Base-by-base conservation (phyloP, 2,329 filamentous ascomycete species). In the Acarospora socialis region DNA sequence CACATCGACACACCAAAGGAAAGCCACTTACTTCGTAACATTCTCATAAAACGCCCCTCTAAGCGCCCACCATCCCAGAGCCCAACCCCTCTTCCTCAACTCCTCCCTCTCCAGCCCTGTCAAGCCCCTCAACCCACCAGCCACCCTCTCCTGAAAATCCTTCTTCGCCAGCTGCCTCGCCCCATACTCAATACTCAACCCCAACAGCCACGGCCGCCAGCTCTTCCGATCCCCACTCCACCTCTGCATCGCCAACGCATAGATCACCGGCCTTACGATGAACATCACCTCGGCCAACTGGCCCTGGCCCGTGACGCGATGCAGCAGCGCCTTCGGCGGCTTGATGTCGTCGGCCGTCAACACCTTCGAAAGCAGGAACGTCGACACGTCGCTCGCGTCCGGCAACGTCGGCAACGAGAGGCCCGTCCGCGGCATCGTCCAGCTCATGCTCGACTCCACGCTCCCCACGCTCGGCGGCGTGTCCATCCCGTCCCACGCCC, bases 261-360 rank as follows among this genome's bases (percentile, higher is more conserved):
- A 98, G 18, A 84, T 63, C 1, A 98, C 70, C 0, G 90, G 90
- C 12, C 87, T 73, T 2, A 95, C 57, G 42, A 95, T 93, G 53
- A 93, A 87, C 28, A 98, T 62, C n/a, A 86, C 61, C 60, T 98
- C 90, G 4, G 87, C 86, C 1, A 82, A 60, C 44, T 86, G 82
- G 1, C 84, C 84, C 39, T 79, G 77, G 3, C 53, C 57, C 18
- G 65, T 65, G 3, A 67, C 68, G 21, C 74, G 74, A 51, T 92
- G 86, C n/a, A 95, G 65, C 5, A 98, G 69, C 33, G 80, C 77
- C 21, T 79, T 77, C 0, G 90, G 82, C 0, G 87, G 81, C 54
- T 93, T 94, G 61, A 98, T 90, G 51, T 95, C 90, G 57, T 98
- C 90, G 6, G 90, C 83, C 0, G 83, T 93, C 28, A 98, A 67